Evolutionary conservation across 441 rosid genomes (phyloP), one percentile per base, ranked within the genome.

Genomic region (Eutrema salsugineum): DNA sequence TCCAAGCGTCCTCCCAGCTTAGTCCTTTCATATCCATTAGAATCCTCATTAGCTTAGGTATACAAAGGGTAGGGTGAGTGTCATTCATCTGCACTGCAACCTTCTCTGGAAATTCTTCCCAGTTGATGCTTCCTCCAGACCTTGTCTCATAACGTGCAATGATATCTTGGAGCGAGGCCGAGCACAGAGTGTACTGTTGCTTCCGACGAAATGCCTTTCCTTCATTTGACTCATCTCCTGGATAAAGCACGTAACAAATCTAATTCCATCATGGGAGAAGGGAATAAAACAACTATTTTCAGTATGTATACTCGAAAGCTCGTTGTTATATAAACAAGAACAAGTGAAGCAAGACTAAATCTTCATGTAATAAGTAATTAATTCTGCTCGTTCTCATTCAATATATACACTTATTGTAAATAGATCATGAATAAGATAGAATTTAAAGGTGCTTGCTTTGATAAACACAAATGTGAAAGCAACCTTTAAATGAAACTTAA

Each of bases 121-220:
- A 94, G 10, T 83, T 87, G 35, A 86, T 53, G 16, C 55, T 73
- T 58, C 78, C 83, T 49, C 96, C 94, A 16, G 87, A 85, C 81
- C 93, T 86, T 77, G 81, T 88, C 84, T 94, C 99, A 82, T 92
- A 92, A 48, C 88, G 83, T 30, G 89, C 82, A 78, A 92, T 75
- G 35, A 94, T 92, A 80, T 92, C 99, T 80, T 94, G 98, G 43
- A 94, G 89, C 68, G 99, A 94, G 62, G 99, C 99, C 35, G 99
- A 94, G 76, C 98, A 92, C 68, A 92, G 77, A 76, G 96, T 92
- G 66, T 92, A 94, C 49, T 94, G 99, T 80, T 94, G 99, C 86
- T 94, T 92, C 80, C 92, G 83, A 40, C 99, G 93, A 57, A 94
- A 96, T 38, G 73, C 72, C 85, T 90, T 92, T 53, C 99, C 99